Evolutionary conservation across 352 stramenopile genomes (phyloP).

Genomic region (Pythium brassicae): DNA sequence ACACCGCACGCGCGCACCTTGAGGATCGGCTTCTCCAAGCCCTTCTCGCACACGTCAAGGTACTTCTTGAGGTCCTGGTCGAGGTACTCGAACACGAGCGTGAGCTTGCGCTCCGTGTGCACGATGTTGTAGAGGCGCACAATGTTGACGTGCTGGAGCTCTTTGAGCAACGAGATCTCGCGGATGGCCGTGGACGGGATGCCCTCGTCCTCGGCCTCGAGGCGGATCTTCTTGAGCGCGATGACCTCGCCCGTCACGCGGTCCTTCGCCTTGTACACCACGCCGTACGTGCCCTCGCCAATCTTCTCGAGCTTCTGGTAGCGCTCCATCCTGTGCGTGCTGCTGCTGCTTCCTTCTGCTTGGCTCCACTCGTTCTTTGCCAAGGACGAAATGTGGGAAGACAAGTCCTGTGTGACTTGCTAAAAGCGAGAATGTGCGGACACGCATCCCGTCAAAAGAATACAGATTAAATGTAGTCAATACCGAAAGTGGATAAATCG

Average conservation of each 20-base stretch:
- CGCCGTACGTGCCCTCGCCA: slow-evolving; percentile 97
- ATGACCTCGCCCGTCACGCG: slow-evolving; percentile 96
- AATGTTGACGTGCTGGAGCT: slow-evolving; percentile 98
- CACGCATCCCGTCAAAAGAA: too few species aligned
- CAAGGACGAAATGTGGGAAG: not conserved
- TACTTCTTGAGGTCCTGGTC: slow-evolving; percentile 99
- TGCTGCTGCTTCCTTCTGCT: not conserved
- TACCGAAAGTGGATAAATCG: too few species aligned
- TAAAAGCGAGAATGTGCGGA: too few species aligned
- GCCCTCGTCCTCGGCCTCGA: slow-evolving; percentile 97
- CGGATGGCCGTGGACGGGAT: slow-evolving; percentile 98
- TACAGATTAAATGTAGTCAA: too few species aligned
- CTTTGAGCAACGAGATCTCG: slow-evolving; percentile 98
- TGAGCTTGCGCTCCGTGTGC: slow-evolving; percentile 98
- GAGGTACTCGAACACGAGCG: slow-evolving; percentile 99
- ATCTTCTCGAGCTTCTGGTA: slow-evolving; percentile 98
- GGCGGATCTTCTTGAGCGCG: slow-evolving; percentile 90
- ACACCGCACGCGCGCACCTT: slow-evolving; percentile 34
- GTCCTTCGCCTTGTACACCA: slow-evolving; percentile 99
- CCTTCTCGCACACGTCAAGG: slow-evolving; percentile 98
- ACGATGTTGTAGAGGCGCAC: slow-evolving; percentile 99
- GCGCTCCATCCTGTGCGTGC: slow-evolving; percentile 58
- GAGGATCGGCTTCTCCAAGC: slow-evolving; percentile 90
- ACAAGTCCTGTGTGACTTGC: too few species aligned
- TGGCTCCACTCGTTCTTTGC: not conserved